These are phyloP conservation scores for Epichloe brachyelytri DNA, from an alignment of 2,329 filamentous ascomycete genomes.

Conservation along the genomic window DNA sequence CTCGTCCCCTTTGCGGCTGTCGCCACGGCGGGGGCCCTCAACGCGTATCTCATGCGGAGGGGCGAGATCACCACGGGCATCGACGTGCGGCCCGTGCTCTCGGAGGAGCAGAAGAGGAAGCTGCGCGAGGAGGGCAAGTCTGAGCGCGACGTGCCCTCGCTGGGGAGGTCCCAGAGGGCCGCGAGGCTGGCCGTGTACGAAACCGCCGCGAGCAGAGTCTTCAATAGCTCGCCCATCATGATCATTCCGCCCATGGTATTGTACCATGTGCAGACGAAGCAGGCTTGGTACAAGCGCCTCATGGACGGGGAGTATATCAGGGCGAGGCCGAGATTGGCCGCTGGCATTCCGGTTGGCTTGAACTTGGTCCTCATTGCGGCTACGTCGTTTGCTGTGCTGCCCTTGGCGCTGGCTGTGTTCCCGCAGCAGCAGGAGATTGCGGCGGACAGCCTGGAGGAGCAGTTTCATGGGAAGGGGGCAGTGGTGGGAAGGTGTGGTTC, in stretches of 20 bases:
- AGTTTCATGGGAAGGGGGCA: constrained; percentile 72
- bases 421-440: constrained; percentile 78
- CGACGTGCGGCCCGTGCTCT: constrained; percentile 75
- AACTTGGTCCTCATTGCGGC: constrained; percentile 80
- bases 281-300: constrained; percentile 25
- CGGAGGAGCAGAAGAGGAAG: constrained; percentile 52
- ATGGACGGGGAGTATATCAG: constrained; percentile 65
- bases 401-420: constrained; percentile 81
- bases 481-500: constrained; percentile 79
- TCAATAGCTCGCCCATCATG: constrained; percentile 97
- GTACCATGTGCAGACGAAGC: constrained; percentile 57
- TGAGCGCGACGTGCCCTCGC: constrained; percentile 51
- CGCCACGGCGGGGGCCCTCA: constrained; percentile 77
- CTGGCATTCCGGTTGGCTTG: constrained; percentile 51
- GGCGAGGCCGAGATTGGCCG: constrained; percentile 52
- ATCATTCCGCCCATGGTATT: constrained; percentile 80
- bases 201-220: constrained; percentile 79
- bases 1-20: constrained; percentile 94
- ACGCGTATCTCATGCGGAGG: constrained; percentile 94
- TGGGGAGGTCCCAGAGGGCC: constrained; percentile 81
- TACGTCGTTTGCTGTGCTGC: constrained; percentile 79
- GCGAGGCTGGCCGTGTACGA: constrained; percentile 83
- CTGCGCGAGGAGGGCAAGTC: constrained; percentile 43
- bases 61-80: constrained; percentile 92
- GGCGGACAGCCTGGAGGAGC: constrained; percentile 64